Base-by-base conservation (phyloP, 106 monocot genomes). In the Triglochin maritima region DNA sequence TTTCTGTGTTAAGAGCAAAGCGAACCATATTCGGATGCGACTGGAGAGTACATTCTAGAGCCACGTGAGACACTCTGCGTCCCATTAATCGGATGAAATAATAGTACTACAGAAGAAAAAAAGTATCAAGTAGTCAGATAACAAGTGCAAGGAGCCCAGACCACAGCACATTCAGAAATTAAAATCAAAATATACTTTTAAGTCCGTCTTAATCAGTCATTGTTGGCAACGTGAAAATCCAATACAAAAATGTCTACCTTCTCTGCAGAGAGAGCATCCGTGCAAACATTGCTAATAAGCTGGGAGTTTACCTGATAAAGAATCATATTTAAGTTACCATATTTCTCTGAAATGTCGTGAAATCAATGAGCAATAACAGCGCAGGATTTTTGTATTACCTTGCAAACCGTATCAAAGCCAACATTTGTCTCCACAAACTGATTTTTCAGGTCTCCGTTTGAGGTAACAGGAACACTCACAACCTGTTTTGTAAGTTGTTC, bases 41-140 rank as follows among this genome's bases (percentile, higher is more conserved):
- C 47, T 89, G 86, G 12, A 86, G 83, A 57, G 89, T 67, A 72
- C 89, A 89, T 71, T 89, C 89, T 69, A 89, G 69, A 66, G 89
- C 86, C 46, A 89, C 86, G 74, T 89, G 86, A 77, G 89, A 89
- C 44, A 81, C 89, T 65, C 83, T 89, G 14, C 81, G 76, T 0
- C 89, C 85, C 83, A 89, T 86, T 17, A 89, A 67, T 10, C 86
- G 83, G 79, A 89, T 83, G 70, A 86, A 86, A 69, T 89, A 89
- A 68, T 89, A 89, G 69, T 89, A 89, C 89, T 89, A 76, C 60
- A 77, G 57, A 60, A 45, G 6, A 55, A 79, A 64, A 66, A 46
- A 43, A 44, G 41, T 17, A 6, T 11, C 7, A 52, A 8, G 7
- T 52, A 11, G 52, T 8, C 11, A 8, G 11, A 52, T 52, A 7